Conservation (phyloP, 2,329 filamentous ascomycete species). For the Pseudonectria buxi region DNA sequence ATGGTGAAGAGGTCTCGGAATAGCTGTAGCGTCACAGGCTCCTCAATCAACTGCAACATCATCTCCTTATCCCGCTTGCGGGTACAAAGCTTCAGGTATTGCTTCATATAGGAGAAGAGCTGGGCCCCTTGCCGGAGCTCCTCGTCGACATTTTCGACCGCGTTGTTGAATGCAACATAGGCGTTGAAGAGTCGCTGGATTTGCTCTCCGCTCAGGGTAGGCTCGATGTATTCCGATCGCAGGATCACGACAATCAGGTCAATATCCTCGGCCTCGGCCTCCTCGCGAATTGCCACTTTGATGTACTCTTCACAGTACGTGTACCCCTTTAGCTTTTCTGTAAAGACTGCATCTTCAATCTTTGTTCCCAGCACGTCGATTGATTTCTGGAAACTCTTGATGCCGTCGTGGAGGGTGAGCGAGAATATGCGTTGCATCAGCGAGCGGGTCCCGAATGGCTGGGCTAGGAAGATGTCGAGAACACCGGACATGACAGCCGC, state of each 20-base stretch:
- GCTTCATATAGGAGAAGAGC: constrained; percentile 90
- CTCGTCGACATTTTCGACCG: constrained; percentile 83
- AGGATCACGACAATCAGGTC: constrained; percentile 84
- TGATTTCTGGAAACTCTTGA: constrained; percentile 75
- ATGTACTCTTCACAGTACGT: constrained; percentile 66
- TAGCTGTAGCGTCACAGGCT: constrained; percentile 92
- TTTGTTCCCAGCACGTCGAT: constrained; percentile 72
- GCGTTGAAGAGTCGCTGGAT: constrained; percentile 85
- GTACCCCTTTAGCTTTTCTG: constrained; percentile 75
- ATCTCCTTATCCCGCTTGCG: constrained; percentile 91
- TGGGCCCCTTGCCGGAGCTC: constrained; percentile 85
- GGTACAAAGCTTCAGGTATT: constrained; percentile 85
- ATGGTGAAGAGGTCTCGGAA: constrained; percentile 97
- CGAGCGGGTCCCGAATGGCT: constrained; percentile 85
- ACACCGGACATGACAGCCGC: constrained; percentile 96
- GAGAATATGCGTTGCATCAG: constrained; percentile 93
- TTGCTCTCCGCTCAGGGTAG: constrained; percentile 65
- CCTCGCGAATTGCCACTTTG: constrained; percentile 66
- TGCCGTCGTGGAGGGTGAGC: constrained; percentile 83
- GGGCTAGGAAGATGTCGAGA: constrained; percentile 89
- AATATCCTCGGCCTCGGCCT: constrained; percentile 66
- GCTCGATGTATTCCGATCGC: constrained; percentile 68
- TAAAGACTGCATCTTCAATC: constrained; percentile 74
- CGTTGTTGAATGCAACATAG: constrained; percentile 92
- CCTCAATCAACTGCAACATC: constrained; percentile 94